Percentiles rank a stretch among this genome's conserved stretches.
These are phyloP conservation scores for Melanomma pulvis-pyrius DNA, from an alignment of 495 filamentous ascomycete genomes.

Conservation along the genomic window DNA sequence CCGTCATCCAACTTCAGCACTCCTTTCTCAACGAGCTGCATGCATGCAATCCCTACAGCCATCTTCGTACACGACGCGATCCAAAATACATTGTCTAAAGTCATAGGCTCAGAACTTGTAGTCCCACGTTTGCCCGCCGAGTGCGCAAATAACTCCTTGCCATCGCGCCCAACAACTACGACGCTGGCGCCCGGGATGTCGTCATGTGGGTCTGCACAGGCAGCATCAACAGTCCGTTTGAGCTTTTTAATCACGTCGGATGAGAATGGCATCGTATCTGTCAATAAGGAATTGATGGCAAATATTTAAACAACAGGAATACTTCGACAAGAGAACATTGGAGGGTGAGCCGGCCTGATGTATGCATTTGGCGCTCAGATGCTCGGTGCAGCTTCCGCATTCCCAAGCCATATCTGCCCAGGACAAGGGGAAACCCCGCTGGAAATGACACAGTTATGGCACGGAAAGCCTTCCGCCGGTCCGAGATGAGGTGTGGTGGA, in stretches of 20 bases:
- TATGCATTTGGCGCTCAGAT: no score
- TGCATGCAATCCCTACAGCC: slow-evolving; percentile 55
- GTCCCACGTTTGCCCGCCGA: slow-evolving; percentile 53
- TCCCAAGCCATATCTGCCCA: no score
- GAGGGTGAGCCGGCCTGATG: no score
- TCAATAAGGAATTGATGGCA: no score
- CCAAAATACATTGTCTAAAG: slow-evolving; percentile 55
- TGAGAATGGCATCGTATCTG: slow-evolving; percentile 14
- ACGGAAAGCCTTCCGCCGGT: no score
- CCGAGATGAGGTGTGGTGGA: no score
- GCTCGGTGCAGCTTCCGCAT: no score
- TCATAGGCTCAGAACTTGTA: slow-evolving; percentile 44
- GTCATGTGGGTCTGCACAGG: slow-evolving; percentile 46
- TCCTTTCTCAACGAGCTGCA: slow-evolving; percentile 65
- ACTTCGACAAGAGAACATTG: no score
- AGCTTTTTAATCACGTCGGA: slow-evolving; percentile 23
- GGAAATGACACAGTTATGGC: no score
- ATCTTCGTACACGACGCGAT: slow-evolving; percentile 55
- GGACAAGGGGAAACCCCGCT: no score
- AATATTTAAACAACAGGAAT: no score
- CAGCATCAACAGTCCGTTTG: slow-evolving; percentile 42
- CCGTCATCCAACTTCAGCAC: slow-evolving; percentile 53
- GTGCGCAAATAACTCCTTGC: slow-evolving; percentile 49
- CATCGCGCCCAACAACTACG: slow-evolving; percentile 52
- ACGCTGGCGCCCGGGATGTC: slow-evolving; percentile 54